Percentiles rank a stretch among this genome's conserved stretches.
Evolutionary conservation across 345 rosid genomes (phyloP).

Genomic region (thale cress (Arabidopsis thaliana)): TAIR10.1 NC_003074.8:8869501-8870000

Average conservation of each 20-base stretch:
- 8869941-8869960: conserved; percentile 87
- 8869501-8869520: not conserved
- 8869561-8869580: not conserved
- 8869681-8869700: conserved; percentile 63
- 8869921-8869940: conserved; percentile 99
- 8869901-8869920: conserved; percentile 96
- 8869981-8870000: conserved; percentile 9
- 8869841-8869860: conserved; percentile 16
- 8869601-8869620: not conserved
- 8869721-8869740: conserved; percentile 96
- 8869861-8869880: conserved; percentile 98
- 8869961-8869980: conserved; percentile 21
- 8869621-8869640: conserved; percentile 6
- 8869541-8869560: not conserved
- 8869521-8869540: not conserved
- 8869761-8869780: conserved; percentile 13
- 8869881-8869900: conserved; percentile 94
- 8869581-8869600: not conserved
- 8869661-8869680: not conserved
- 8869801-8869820: not conserved
- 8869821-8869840: conserved; percentile 9
- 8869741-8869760: conserved; percentile 63
- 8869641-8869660: not conserved
- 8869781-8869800: not conserved
- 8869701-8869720: conserved; percentile 97